Percentiles rank a stretch among this genome's conserved stretches.
Conservation (phyloP, 2,329 filamentous ascomycete species). For the Nigrograna mackinnonii region DNA sequence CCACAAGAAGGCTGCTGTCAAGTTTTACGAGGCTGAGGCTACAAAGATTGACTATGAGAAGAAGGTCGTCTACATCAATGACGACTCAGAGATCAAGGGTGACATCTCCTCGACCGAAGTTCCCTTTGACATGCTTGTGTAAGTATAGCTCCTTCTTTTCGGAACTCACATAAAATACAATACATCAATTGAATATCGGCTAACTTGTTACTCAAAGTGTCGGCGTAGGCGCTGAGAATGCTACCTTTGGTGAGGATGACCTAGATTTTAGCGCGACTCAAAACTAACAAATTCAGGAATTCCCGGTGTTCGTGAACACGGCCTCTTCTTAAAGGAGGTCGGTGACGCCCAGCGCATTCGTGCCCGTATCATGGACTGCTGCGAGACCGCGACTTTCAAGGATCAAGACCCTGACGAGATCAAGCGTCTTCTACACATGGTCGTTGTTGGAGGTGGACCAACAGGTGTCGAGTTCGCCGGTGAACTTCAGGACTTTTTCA, state of each 20-base stretch:
- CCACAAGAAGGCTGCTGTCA: slow-evolving; percentile 90
- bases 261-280: not conserved
- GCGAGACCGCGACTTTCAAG: slow-evolving; percentile 98
- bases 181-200: too few relatives aligned
- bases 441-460: slow-evolving; percentile 81
- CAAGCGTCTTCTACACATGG: slow-evolving; percentile 96
- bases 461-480: slow-evolving; percentile 98
- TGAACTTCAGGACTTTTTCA: slow-evolving; percentile 98
- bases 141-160: too few relatives aligned
- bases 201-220: too few relatives aligned
- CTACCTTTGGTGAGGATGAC: slow-evolving; percentile 76
- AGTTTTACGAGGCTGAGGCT: slow-evolving; percentile 97
- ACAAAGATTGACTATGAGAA: slow-evolving; percentile 93
- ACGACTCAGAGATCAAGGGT: slow-evolving; percentile 92
- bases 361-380: slow-evolving; percentile 99
- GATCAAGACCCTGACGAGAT: slow-evolving; percentile 86
- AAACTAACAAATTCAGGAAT: slow-evolving; percentile 59
- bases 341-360: slow-evolving; percentile 93
- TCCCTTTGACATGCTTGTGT: slow-evolving; percentile 98
- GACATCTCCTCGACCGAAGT: slow-evolving; percentile 82
- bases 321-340: slow-evolving; percentile 98
- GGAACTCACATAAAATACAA: too few relatives aligned
- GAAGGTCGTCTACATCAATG: slow-evolving; percentile 85
- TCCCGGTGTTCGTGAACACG: slow-evolving; percentile 90
- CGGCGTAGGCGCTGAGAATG: slow-evolving; percentile 96